Percentiles rank a stretch among this genome's conserved stretches.
phyloP scores from a whole-genome alignment of 352 stramenopile species.

The Aphanomyces astaci region DNA sequence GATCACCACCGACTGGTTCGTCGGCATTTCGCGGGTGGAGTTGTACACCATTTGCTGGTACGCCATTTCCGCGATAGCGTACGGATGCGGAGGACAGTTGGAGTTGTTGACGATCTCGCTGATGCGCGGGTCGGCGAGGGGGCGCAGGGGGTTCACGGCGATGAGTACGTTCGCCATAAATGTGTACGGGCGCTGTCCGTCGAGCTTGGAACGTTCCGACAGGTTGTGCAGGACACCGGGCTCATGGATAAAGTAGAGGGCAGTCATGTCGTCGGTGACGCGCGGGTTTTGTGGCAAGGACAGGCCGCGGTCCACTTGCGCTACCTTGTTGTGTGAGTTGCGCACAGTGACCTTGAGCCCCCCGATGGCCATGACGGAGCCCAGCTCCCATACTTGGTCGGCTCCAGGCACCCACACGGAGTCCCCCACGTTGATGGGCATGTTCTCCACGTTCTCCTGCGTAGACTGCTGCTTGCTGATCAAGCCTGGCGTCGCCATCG shows the following conservation, averaged over 20 bases:
- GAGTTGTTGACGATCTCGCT: conserved; percentile 52
- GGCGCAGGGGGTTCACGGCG: conserved; percentile 79
- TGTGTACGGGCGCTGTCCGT: conserved; percentile 75
- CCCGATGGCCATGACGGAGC: conserved; percentile 75
- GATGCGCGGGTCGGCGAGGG: conserved; percentile 71
- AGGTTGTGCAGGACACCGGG: conserved; percentile 79
- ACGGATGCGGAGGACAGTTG: conserved; percentile 70
- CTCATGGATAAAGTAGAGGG: conserved; percentile 86
- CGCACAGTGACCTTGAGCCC: conserved; percentile 80
- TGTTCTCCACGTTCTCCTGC: conserved; percentile 51
- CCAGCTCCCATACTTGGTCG: conserved; percentile 72
- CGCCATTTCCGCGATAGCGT: conserved; percentile 83
- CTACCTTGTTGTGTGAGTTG: conserved; percentile 73
- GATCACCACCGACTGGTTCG: conserved; percentile 84
- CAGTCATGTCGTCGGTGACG: conserved; percentile 82
- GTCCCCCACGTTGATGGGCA: conserved; percentile 66
- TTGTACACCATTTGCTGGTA: conserved; percentile 91
- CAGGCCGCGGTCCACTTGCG: conserved; percentile 72
- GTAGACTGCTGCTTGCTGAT: conserved; percentile 22
- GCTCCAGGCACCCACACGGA: conserved; percentile 65
- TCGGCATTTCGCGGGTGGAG: conserved; percentile 70
- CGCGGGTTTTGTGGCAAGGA: conserved; percentile 70
- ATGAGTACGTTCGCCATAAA: conserved; percentile 86
- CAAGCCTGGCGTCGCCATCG: conserved; percentile 18
- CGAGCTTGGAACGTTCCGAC: conserved; percentile 54